Conservation (phyloP, 2,329 filamentous ascomycete species). For the Fusarium cicatricum region DNA sequence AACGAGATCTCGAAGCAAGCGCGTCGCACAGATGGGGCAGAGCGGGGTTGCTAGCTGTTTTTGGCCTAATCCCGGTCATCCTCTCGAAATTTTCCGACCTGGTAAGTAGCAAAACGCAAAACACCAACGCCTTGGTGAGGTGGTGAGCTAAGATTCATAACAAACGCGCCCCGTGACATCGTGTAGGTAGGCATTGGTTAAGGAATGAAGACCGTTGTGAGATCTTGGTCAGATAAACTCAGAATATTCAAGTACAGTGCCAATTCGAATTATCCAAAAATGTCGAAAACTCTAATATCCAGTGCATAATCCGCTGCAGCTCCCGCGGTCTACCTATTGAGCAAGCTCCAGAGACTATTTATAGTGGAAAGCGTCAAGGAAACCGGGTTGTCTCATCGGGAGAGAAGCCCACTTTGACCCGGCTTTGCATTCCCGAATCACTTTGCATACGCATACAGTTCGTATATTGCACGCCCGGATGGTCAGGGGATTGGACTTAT, state of each 20-base stretch:
- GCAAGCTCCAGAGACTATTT: constrained; percentile 13
- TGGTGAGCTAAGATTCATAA: background rate
- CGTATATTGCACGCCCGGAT: background rate
- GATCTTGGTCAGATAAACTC: too few species aligned
- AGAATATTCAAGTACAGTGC: too few species aligned
- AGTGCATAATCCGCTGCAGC: background rate
- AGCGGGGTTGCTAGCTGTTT: constrained; percentile 21
- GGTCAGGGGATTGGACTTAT: constrained; percentile 31
- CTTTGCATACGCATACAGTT: constrained; percentile 9
- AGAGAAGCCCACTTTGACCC: too few species aligned
- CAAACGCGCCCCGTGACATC: too few species aligned
- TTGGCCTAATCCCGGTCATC: constrained; percentile 11
- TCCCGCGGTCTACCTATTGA: background rate
- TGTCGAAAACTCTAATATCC: too few species aligned
- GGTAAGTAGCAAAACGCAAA: background rate
- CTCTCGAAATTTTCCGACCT: constrained; percentile 11
- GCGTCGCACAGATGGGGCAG: constrained; percentile 40
- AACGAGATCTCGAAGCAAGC: constrained; percentile 39
- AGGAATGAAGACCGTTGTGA: too few species aligned
- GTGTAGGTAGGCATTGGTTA: too few species aligned
- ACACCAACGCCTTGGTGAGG: background rate
- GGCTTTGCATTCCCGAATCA: too few species aligned
- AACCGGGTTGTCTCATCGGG: too few species aligned
- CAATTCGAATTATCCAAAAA: too few species aligned
- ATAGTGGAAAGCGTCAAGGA: too few species aligned